These are phyloP conservation scores for Medicago ruthenica DNA, from an alignment of 306 rosid genomes.

Conservation along the genomic window DNA sequence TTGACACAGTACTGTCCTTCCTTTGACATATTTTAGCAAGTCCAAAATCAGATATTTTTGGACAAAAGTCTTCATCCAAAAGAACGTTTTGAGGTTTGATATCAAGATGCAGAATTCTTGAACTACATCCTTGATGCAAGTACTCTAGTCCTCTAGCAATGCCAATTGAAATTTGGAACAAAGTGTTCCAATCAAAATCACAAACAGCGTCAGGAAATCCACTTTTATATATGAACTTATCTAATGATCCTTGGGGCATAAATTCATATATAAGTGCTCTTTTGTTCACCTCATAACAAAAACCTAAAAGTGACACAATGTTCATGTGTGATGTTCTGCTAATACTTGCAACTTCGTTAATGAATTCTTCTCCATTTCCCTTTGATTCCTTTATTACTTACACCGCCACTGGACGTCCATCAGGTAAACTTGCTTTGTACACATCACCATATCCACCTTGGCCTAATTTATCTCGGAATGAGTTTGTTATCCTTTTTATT, in stretches of 20 bases:
- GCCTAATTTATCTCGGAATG: constrained; percentile 41
- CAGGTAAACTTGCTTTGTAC: neutral
- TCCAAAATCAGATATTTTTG: constrained; percentile 50
- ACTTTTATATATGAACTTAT: constrained; percentile 36
- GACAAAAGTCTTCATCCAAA: constrained; percentile 34
- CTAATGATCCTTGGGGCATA: constrained; percentile 51
- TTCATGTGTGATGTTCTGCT: neutral
- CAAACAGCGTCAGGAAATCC: constrained; percentile 7
- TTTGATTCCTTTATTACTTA: neutral
- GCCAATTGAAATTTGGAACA: constrained; percentile 40
- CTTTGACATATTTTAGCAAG: constrained; percentile 43
- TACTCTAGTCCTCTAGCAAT: constrained; percentile 39
- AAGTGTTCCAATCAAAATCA: constrained; percentile 27
- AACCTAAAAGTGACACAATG: neutral
- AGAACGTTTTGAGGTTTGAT: constrained; percentile 44
- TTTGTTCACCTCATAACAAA: neutral
- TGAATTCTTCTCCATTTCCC: neutral
- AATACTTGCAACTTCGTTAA: neutral
- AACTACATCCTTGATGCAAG: constrained; percentile 35
- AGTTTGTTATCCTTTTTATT: constrained; percentile 45
- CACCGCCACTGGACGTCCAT: neutral
- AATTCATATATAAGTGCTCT: constrained; percentile 34
- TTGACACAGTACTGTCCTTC: constrained; percentile 41
- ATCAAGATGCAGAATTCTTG: constrained; percentile 37
- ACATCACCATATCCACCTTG: constrained; percentile 57